Base-by-base conservation (phyloP, 2,329 filamentous ascomycete species). In the Botrytis pseudocinerea region DNA sequence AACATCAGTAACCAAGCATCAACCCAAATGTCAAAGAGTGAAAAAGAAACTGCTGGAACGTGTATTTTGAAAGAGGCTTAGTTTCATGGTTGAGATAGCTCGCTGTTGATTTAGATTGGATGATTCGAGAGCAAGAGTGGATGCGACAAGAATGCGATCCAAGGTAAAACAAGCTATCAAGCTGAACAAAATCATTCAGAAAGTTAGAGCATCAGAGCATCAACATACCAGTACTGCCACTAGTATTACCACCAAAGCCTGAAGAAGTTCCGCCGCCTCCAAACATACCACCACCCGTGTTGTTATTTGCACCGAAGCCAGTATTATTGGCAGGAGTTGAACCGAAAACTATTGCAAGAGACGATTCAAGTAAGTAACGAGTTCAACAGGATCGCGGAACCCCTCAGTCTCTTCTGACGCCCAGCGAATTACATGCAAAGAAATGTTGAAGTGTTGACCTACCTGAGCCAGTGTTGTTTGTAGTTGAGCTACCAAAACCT, bases 401-500 rank as follows among this genome's bases (percentile, higher is more conserved):
- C 51, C n/a, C 28, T 38, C 62, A 60, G 35, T 40, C 28, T 22
- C 60, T 32, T 51, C 48, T 60, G 28, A 40, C 40, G 32, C 48
- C 48, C 25, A 32, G 40, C 28, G 35, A 25, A 28, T 32, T 9
- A 42, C n/a, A 71, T 42, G 48, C 35, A 57, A 73, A 68, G 28
- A 73, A 74, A 73, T 66, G 54, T 46, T 63, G 57, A 70, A 77
- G 71, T 74, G 71, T 73, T 73, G 72, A 80, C 80, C 74, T 81
- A 82, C 80, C 83, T 79, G 79, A 79, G 76, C 78, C 80, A 38
- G 79, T 79, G 66, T 78, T 79, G 63, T 57, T 70, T 57, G 44
- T 38, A 65, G 72, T 74, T 44, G 77, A 76, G 71, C 72, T 75
- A 73, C 82, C 83, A 79, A 82, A 91, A 62, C 88, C 89, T 77